Evolutionary conservation across 169 alveolate species (phyloP), one percentile per base, ranked within the genome.

Genomic region (Ichthyophthirius multifiliis): DNA sequence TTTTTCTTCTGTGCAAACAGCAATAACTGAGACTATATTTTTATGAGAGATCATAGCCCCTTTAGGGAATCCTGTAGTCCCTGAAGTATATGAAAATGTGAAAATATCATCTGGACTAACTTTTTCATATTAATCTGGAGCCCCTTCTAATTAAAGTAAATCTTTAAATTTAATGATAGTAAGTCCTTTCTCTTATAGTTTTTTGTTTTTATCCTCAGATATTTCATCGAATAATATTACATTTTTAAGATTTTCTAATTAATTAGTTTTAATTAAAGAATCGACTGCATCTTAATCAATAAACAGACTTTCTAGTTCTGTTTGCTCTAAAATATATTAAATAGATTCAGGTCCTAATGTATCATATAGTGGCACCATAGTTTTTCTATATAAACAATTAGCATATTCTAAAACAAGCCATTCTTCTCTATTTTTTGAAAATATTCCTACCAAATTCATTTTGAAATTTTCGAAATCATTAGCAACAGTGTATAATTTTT

Each of bases 11-110:
- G 74, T 62, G 0, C 81, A 80, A 2, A 83, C 81, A 32, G 90
- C 94, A 2, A 90, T 79, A 7, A 92, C 77, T 12, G 96, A 86
- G 30, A 94, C 84, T 48, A 94, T 78, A 71, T 93, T 95, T 5
- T 81, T 80, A 55, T 98, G 99, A 1, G 99, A 90, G 74, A 98
- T 85, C 93, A 98, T 93, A 27, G 96, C 99, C 32, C 99, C 99
- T 90, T 98, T 98, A 10, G 99, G 99, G 41, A 78, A 78, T 65
- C 99, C 99, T 34, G 99, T 98, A 1, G 99, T 98, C 15, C 99
- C 99, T 18, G 98, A 94, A 20, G 99, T 98, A 89, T 96, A 98
- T 75, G 98, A 97, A 30, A 98, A 90, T 9, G 98, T 94, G 88
- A 85, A 92, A 20, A 55, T 55, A 1, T 34, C 15, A 27, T 55